Percentiles rank a stretch among this genome's conserved stretches.
Conservation (phyloP, 2,329 filamentous ascomycete genomes). For the Geosmithia flava region DNA sequence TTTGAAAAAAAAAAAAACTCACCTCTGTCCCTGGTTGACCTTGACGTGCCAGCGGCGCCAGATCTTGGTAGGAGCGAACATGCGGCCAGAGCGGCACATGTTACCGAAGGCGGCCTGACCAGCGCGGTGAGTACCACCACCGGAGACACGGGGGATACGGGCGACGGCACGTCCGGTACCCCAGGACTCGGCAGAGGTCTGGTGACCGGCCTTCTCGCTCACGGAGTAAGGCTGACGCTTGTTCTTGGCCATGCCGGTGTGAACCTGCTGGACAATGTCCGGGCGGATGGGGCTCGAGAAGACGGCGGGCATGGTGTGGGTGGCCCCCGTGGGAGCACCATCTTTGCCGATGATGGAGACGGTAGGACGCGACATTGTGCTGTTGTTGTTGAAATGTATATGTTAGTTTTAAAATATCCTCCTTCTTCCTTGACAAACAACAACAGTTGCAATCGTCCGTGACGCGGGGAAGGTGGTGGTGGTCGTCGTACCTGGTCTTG, state of each 20-base stretch:
- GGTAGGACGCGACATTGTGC: slow-evolving; percentile 86
- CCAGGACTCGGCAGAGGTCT: slow-evolving; percentile 99
- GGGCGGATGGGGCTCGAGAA: slow-evolving; percentile 96
- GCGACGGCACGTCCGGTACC: slow-evolving; percentile 99
- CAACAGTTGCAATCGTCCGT: neutral
- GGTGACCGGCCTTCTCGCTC: slow-evolving; percentile 99
- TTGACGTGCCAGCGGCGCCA: slow-evolving; percentile 99
- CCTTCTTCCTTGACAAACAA: no score
- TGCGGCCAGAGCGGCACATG: slow-evolving; percentile 99
- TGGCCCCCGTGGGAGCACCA: slow-evolving; percentile 81
- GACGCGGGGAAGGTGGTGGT: slow-evolving; percentile 10
- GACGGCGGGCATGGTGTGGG: slow-evolving; percentile 88
- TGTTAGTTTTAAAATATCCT: neutral
- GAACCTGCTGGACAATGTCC: slow-evolving; percentile 97
- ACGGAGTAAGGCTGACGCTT: slow-evolving; percentile 98
- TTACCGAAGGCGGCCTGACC: slow-evolving; percentile 99
- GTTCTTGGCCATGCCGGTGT: slow-evolving; percentile 99
- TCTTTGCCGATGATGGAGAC: slow-evolving; percentile 95
- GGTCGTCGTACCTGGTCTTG: slow-evolving; percentile 26
- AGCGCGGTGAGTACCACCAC: slow-evolving; percentile 99
- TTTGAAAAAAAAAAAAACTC: no score
- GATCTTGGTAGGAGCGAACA: slow-evolving; percentile 99
- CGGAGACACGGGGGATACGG: slow-evolving; percentile 99
- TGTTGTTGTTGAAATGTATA: slow-evolving; percentile 8
- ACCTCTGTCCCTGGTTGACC: slow-evolving; percentile 98